Conservation (phyloP, 1,139 yeast species). For the Zygoascus meyerae region DNA sequence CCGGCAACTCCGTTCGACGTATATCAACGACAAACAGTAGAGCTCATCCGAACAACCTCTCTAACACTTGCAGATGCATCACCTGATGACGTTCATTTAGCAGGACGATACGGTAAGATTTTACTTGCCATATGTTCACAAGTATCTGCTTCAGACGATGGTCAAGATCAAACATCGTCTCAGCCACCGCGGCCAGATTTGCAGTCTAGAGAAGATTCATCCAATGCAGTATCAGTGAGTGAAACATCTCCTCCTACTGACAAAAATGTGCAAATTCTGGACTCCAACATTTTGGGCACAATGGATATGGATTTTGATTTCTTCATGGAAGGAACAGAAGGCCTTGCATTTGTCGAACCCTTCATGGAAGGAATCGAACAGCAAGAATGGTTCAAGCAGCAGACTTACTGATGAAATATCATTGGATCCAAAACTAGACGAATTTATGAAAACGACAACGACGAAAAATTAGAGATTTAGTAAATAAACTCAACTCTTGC, state of each 20-base stretch:
- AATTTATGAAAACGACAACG: neutral
- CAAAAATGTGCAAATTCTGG: neutral
- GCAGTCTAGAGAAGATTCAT: no score
- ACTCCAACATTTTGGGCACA: conserved; percentile 19
- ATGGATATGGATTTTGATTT: conserved; percentile 39
- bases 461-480: neutral
- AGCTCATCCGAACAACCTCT: conserved; percentile 67
- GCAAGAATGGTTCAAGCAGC: conserved; percentile 23
- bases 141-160: conserved; percentile 34
- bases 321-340: conserved; percentile 57
- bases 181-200: neutral
- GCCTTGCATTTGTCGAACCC: conserved; percentile 82
- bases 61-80: conserved; percentile 72
- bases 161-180: conserved; percentile 5
- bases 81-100: conserved; percentile 82
- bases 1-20: conserved; percentile 41
- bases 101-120: conserved; percentile 76
- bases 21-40: conserved; percentile 54
- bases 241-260: neutral
- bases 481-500: neutral
- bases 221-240: neutral
- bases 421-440: neutral
- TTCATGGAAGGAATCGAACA: conserved; percentile 84
- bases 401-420: conserved; percentile 8
- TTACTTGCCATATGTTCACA: conserved; percentile 73